phyloP scores from a whole-genome alignment of 768 basidiomycete species.

The Suillus subluteus region DNA sequence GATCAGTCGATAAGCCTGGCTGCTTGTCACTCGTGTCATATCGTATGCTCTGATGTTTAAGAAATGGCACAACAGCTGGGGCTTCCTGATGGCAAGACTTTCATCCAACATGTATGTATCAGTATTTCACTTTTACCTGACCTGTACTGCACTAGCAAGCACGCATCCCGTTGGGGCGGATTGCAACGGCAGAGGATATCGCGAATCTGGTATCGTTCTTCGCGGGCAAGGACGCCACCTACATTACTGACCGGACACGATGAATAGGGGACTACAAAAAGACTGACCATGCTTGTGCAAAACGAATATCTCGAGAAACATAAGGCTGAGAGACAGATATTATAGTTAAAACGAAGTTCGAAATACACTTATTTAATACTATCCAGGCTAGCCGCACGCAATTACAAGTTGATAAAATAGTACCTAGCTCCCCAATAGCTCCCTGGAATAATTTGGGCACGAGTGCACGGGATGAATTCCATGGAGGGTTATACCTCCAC shows the following conservation, averaged over 20 bases:
- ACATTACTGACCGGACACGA: constrained; percentile 19
- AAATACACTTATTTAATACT: neutral
- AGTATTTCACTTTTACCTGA: neutral
- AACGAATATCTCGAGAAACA: neutral
- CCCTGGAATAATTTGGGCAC: neutral
- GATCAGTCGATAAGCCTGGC: constrained; percentile 12
- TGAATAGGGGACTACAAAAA: neutral
- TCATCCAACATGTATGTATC: neutral
- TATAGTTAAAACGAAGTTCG: neutral
- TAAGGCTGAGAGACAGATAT: neutral
- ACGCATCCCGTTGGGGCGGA: neutral
- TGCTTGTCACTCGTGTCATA: too few species aligned
- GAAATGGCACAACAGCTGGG: neutral
- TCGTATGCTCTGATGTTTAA: neutral
- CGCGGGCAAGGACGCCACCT: constrained; percentile 29
- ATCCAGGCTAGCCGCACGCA: neutral
- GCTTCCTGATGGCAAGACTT: neutral
- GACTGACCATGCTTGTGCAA: neutral
- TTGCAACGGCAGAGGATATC: neutral
- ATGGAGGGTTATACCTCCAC: neutral
- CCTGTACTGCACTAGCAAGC: neutral
- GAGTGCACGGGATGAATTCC: neutral
- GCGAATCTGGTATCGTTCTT: constrained; percentile 32
- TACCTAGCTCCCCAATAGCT: neutral
- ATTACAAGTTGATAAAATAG: neutral